Conservation (phyloP, 257 asterid genomes). For the Fraxinus pennsylvanica region DNA sequence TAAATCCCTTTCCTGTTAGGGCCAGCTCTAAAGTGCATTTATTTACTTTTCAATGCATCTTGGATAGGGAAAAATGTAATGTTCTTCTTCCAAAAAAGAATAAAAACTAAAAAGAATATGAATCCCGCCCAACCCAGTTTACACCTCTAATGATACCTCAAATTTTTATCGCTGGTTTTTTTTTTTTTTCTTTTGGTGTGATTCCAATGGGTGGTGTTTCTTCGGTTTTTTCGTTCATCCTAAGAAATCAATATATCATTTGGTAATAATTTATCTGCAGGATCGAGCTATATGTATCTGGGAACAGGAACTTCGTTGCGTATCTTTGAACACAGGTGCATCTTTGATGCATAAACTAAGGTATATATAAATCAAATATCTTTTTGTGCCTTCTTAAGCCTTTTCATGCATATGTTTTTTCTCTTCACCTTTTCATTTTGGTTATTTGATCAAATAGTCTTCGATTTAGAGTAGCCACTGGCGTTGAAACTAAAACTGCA, state of each 20-base stretch:
- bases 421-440: background rate
- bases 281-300: constrained; percentile 60
- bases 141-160: background rate
- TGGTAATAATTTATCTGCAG: constrained; percentile 38
- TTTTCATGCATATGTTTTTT: background rate
- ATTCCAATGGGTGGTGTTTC: background rate
- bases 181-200: background rate
- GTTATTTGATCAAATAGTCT: background rate
- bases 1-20: background rate
- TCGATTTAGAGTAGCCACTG: background rate
- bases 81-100: no score
- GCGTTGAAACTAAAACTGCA: background rate
- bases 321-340: constrained; percentile 73
- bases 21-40: background rate
- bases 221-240: constrained; percentile 2
- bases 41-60: background rate
- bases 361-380: constrained; percentile 31
- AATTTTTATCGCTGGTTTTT: background rate
- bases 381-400: background rate
- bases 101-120: background rate
- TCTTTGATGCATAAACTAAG: constrained; percentile 89
- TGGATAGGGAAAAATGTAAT: background rate
- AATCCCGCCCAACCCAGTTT: background rate
- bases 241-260: background rate
- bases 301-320: constrained; percentile 74